Percentiles rank a stretch among this genome's conserved stretches.
These are phyloP conservation scores for Cenchrus fungigraminus DNA, from an alignment of 176 grass and related monocot genomes.

Conservation along the genomic window DNA sequence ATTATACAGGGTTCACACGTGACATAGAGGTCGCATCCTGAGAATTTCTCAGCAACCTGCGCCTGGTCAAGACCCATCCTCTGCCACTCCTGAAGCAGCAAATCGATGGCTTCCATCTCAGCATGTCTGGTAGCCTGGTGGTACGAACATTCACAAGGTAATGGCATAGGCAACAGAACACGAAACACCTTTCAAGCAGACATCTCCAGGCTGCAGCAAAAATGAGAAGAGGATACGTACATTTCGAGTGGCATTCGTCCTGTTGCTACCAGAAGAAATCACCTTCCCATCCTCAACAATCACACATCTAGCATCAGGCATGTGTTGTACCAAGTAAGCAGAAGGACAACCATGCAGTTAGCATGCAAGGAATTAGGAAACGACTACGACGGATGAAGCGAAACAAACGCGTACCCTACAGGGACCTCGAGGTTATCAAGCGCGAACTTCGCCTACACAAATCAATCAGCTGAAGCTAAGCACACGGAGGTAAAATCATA, in stretches of 20 bases:
- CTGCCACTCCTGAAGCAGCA: conserved; percentile 84
- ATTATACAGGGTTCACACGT: conserved; percentile 96
- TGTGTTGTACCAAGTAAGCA: neutral
- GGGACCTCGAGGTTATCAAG: conserved; percentile 89
- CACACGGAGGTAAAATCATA: neutral
- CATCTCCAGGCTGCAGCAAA: conserved; percentile 1
- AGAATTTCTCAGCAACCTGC: conserved; percentile 70
- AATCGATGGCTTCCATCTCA: conserved; percentile 95
- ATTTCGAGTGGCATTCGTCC: conserved; percentile 77
- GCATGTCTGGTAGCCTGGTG: conserved; percentile 93
- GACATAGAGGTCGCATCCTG: conserved; percentile 83
- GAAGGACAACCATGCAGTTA: conserved; percentile 12
- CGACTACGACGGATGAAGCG: neutral
- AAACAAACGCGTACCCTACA: conserved; percentile 64
- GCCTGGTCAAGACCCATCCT: conserved; percentile 57
- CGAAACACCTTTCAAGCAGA: neutral
- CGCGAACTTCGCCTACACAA: conserved; percentile 75
- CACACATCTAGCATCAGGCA: conserved; percentile 60
- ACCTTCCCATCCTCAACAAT: conserved; percentile 81
- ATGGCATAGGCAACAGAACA: neutral
- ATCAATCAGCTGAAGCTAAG: conserved; percentile 1
- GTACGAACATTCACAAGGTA: neutral
- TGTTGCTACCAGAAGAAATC: conserved; percentile 78
- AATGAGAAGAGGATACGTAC: conserved; percentile 52
- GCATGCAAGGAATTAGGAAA: neutral